These are phyloP conservation scores for Lachancea cidri DNA, from an alignment of 805 yeast genomes.

Conservation along the genomic window DNA sequence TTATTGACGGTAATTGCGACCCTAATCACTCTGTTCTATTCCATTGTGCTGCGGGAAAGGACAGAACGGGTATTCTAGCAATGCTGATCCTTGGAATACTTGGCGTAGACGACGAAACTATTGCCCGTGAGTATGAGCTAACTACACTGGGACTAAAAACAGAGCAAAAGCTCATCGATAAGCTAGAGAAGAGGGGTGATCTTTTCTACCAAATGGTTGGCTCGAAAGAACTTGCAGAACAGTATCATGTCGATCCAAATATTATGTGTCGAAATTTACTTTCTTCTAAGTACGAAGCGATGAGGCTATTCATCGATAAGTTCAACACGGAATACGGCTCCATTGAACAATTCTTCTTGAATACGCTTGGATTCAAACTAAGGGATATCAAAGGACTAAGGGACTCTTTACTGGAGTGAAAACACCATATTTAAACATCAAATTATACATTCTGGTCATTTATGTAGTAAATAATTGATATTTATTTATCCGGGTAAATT, in stretches of 20 bases:
- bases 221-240: slow-evolving; percentile 29
- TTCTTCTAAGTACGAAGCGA: slow-evolving; percentile 62
- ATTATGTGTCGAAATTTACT: slow-evolving; percentile 58
- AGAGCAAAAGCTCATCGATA: slow-evolving; percentile 25
- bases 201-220: slow-evolving; percentile 31
- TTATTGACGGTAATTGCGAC: slow-evolving; percentile 41
- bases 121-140: slow-evolving; percentile 73
- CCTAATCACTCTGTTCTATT: slow-evolving; percentile 49
- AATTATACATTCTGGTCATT: not conserved
- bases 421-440: not conserved
- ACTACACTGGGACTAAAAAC: slow-evolving; percentile 60
- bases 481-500: not conserved
- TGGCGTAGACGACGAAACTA: slow-evolving; percentile 60
- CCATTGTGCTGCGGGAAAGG: slow-evolving; percentile 87
- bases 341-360: slow-evolving; percentile 42
- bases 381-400: slow-evolving; percentile 40
- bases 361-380: slow-evolving; percentile 39
- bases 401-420: slow-evolving; percentile 27
- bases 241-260: slow-evolving; percentile 23
- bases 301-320: slow-evolving; percentile 57
- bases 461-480: not conserved
- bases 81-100: slow-evolving; percentile 59
- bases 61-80: slow-evolving; percentile 71
- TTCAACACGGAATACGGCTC: slow-evolving; percentile 52
- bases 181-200: slow-evolving; percentile 34